phyloP scores from a whole-genome alignment of 1,284 basidiomycete species.

The Boletus semigastroideus region DNA sequence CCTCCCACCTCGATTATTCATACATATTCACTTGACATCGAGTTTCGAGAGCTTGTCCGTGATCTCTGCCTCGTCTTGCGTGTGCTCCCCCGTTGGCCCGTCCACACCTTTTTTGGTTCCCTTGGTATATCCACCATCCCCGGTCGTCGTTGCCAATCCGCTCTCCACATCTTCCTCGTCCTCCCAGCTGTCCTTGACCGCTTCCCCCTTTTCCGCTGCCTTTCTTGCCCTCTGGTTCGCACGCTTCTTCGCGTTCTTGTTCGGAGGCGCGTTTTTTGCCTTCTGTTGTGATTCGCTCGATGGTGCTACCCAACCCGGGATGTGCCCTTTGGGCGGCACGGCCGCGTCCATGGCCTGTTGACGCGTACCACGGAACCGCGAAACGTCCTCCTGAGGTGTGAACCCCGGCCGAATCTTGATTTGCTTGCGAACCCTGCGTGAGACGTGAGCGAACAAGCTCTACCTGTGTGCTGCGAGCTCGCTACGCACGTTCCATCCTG shows the following conservation, averaged over 20 bases:
- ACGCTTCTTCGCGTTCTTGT: conserved; percentile 76
- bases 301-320: conserved; percentile 77
- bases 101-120: conserved; percentile 1
- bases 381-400: conserved; percentile 92
- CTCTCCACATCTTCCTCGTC: conserved; percentile 61
- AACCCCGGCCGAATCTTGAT: conserved; percentile 90
- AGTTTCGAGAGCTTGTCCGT: conserved; percentile 47
- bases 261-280: conserved; percentile 37
- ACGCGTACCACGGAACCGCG: conserved; percentile 75
- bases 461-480: neutral
- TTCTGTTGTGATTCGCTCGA: conserved; percentile 35
- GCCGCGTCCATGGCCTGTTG: conserved; percentile 69
- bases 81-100: conserved; percentile 6
- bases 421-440: conserved; percentile 79
- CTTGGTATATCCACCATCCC: conserved; percentile 1
- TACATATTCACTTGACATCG: conserved; percentile 18
- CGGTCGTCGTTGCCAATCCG: neutral
- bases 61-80: conserved; percentile 33
- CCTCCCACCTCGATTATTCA: neutral
- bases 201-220: conserved; percentile 49
- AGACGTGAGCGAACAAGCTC: conserved; percentile 10
- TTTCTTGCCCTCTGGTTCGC: conserved; percentile 72
- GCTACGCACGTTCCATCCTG: conserved; percentile 85
- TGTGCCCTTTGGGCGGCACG: conserved; percentile 69
- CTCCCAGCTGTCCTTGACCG: conserved; percentile 72